phyloP scores from a whole-genome alignment of 768 basidiomycete species.

The Naganishia friedmannii region DNA sequence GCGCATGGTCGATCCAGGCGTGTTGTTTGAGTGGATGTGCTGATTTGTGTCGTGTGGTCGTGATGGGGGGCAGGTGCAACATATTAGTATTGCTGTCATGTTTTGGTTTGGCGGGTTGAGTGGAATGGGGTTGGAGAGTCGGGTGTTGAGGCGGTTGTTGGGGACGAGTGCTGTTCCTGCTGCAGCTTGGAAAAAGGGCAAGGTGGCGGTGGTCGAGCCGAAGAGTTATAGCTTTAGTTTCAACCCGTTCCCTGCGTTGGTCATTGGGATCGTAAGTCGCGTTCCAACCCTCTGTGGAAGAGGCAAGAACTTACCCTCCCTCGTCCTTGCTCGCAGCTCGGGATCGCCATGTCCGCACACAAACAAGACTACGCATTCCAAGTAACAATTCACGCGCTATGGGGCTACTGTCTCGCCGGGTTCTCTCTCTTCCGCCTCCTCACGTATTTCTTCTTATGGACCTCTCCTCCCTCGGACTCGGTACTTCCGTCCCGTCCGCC shows the following conservation, averaged over 20 bases:
- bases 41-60: too few relatives aligned
- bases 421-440: slow-evolving; percentile 76
- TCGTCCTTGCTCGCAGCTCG: slow-evolving; percentile 57
- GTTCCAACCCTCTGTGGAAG: background rate
- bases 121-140: slow-evolving; percentile 85
- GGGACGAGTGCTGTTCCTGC: slow-evolving; percentile 59
- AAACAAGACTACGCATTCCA: slow-evolving; percentile 87
- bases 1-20: too few relatives aligned
- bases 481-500: slow-evolving; percentile 88
- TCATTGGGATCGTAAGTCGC: slow-evolving; percentile 66
- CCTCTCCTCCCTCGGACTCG: slow-evolving; percentile 70
- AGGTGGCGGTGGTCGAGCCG: slow-evolving; percentile 63
- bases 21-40: too few relatives aligned
- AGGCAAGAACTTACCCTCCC: background rate
- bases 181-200: slow-evolving; percentile 20
- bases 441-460: slow-evolving; percentile 93
- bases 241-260: slow-evolving; percentile 88
- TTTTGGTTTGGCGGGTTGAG: slow-evolving; percentile 90
- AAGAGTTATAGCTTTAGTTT: slow-evolving; percentile 72
- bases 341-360: slow-evolving; percentile 89
- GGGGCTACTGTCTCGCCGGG: slow-evolving; percentile 80
- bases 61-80: slow-evolving; percentile 87
- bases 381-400: slow-evolving; percentile 85
- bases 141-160: slow-evolving; percentile 68
- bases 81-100: slow-evolving; percentile 79